phyloP scores from a whole-genome alignment of 1,284 basidiomycete genomes.

The Entoloma clypeatum region DNA sequence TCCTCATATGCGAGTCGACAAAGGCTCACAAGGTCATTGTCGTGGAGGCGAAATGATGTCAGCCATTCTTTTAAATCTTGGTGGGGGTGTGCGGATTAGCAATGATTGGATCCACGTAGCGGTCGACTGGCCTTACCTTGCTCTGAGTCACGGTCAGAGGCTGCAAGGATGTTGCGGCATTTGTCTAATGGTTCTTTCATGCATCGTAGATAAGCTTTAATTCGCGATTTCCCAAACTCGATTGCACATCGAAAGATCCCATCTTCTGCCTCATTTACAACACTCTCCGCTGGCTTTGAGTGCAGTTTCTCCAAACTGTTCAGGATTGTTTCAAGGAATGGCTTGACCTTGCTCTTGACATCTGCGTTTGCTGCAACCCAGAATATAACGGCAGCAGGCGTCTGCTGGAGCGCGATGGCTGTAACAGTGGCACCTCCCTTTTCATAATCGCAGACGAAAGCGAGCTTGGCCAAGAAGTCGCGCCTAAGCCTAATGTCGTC shows the following conservation, averaged over 20 bases:
- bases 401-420: constrained; percentile 8
- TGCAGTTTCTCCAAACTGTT: neutral
- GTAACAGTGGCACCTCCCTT: constrained; percentile 6
- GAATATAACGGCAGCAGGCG: constrained; percentile 6
- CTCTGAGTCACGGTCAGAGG: no score
- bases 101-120: neutral
- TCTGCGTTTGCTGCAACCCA: constrained; percentile 10
- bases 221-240: neutral
- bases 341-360: constrained; percentile 2
- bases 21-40: constrained; percentile 4
- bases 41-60: constrained; percentile 4
- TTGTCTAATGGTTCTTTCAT: neutral
- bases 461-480: constrained; percentile 3
- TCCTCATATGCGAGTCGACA: constrained; percentile 9
- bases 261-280: neutral
- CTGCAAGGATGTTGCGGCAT: neutral
- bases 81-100: no score
- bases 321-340: neutral
- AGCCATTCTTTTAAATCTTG: constrained; percentile 7
- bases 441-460: constrained; percentile 7
- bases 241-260: neutral
- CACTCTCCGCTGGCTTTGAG: neutral
- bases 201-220: neutral
- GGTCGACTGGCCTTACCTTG: neutral
- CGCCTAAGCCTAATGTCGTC: constrained; percentile 2